Percentiles rank a stretch among this genome's conserved stretches.
Conservation (phyloP, 345 rosid species). For the Populus davidiana region DNA sequence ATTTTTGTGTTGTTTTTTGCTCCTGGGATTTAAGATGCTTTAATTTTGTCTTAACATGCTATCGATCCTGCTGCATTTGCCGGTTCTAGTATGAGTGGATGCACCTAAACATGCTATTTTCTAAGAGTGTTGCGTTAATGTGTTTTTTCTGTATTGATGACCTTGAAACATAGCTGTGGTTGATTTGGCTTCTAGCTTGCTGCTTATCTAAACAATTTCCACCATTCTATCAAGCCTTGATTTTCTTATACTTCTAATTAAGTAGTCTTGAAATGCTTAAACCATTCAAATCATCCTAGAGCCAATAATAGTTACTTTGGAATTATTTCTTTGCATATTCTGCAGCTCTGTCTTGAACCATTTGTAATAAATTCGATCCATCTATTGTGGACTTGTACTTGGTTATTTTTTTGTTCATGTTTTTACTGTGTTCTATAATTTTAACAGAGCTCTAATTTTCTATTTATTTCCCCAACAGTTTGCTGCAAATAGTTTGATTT, state of each 20-base stretch:
- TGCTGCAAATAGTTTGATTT: neutral
- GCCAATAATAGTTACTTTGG: neutral
- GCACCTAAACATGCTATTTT: neutral
- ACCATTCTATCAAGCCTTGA: neutral
- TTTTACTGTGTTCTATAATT: neutral
- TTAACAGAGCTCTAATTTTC: conserved; percentile 6
- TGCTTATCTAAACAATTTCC: neutral
- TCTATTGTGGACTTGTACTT: conserved; percentile 12
- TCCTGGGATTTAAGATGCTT: conserved; percentile 1
- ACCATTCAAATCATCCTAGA: neutral
- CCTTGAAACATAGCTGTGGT: neutral
- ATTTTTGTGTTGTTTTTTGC: neutral
- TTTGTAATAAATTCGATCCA: neutral
- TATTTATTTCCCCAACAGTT: conserved; percentile 1
- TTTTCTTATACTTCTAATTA: neutral
- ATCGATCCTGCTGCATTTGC: neutral
- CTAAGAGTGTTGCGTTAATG: neutral
- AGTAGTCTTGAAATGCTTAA: neutral
- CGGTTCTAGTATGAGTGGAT: neutral
- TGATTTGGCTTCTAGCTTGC: neutral
- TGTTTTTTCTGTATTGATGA: neutral
- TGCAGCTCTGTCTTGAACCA: no score
- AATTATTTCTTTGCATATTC: neutral
- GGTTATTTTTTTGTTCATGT: neutral
- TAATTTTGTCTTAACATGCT: neutral